phyloP scores from a whole-genome alignment of 257 asterid species.

The Jacaranda copaia region DNA sequence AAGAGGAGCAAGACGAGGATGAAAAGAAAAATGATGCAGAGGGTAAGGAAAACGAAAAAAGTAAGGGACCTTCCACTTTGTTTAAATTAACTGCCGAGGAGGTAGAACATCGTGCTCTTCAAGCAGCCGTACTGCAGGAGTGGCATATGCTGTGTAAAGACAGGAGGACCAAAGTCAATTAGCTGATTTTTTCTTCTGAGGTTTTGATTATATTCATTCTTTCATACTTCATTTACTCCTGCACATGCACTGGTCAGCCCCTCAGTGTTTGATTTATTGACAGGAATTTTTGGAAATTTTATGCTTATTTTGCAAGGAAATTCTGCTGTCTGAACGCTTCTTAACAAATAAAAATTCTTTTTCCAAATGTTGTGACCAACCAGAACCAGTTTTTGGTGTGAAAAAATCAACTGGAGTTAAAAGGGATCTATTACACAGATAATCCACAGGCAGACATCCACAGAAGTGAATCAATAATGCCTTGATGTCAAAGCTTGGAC shows the following conservation, averaged over 20 bases:
- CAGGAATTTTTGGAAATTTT: not conserved
- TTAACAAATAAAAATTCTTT: no score
- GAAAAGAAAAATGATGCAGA: slow-evolving; percentile 34
- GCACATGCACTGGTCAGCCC: not conserved
- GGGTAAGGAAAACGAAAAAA: slow-evolving; percentile 44
- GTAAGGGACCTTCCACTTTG: slow-evolving; percentile 68
- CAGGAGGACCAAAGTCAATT: slow-evolving; percentile 59
- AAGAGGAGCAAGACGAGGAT: slow-evolving; percentile 46
- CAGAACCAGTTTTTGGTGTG: no score
- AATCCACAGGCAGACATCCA: not conserved
- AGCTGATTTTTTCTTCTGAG: not conserved
- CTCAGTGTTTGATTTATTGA: not conserved
- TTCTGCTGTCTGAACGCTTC: no score
- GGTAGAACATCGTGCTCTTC: slow-evolving; percentile 90
- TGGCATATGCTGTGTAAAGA: slow-evolving; percentile 88
- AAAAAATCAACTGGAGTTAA: no score
- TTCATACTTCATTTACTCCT: not conserved
- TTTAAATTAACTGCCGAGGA: slow-evolving; percentile 77
- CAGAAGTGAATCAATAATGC: not conserved
- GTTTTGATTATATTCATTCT: not conserved
- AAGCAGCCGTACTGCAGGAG: slow-evolving; percentile 80
- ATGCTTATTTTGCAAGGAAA: no score
- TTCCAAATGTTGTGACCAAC: no score
- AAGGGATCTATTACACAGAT: not conserved
- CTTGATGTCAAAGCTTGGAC: slow-evolving; percentile 43